These are phyloP conservation scores for Aspergillus ochraceoroseus DNA, from an alignment of 2,329 filamentous ascomycete genomes.

Conservation along the genomic window DNA sequence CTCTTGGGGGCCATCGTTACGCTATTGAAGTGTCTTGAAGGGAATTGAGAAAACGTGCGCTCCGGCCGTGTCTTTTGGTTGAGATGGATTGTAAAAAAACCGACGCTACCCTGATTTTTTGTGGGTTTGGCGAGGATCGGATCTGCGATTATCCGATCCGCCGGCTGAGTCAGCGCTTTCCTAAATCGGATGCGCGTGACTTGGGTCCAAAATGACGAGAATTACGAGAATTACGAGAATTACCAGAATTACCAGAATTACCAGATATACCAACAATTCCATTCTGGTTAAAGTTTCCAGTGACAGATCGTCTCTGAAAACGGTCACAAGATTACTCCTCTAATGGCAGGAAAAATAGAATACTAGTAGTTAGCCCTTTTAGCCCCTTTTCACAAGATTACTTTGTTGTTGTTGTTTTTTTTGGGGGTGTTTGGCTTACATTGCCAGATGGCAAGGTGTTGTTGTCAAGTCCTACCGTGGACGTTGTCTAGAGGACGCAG, in stretches of 20 bases:
- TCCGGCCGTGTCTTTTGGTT: conserved; percentile 17
- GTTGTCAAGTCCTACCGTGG: conserved; percentile 1
- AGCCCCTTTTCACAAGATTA: too few relatives aligned
- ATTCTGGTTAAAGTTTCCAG: not conserved
- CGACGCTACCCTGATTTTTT: conserved; percentile 17
- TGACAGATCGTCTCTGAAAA: not conserved
- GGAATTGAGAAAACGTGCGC: conserved; percentile 20
- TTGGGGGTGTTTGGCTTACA: too few relatives aligned
- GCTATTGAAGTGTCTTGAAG: conserved; percentile 33
- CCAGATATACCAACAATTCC: not conserved
- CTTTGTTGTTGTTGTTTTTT: too few relatives aligned
- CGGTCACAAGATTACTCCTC: not conserved
- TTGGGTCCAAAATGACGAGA: too few relatives aligned
- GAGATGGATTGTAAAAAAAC: conserved; percentile 15
- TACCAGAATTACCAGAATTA: too few relatives aligned
- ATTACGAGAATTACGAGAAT: too few relatives aligned
- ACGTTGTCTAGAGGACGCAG: conserved; percentile 5
- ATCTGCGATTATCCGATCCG: conserved; percentile 14
- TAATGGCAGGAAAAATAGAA: too few relatives aligned
- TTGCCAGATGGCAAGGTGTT: conserved; percentile 6
- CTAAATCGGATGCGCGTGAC: not conserved
- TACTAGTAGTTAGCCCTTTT: too few relatives aligned
- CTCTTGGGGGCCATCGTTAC: conserved; percentile 61
- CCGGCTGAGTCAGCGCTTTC: conserved; percentile 8
- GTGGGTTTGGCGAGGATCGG: conserved; percentile 21